A percentile compares a stretch with the other conserved stretches of the same genome.
Conservation (phyloP, 352 stramenopile genomes). For the Globisporangium emineosum region DNA sequence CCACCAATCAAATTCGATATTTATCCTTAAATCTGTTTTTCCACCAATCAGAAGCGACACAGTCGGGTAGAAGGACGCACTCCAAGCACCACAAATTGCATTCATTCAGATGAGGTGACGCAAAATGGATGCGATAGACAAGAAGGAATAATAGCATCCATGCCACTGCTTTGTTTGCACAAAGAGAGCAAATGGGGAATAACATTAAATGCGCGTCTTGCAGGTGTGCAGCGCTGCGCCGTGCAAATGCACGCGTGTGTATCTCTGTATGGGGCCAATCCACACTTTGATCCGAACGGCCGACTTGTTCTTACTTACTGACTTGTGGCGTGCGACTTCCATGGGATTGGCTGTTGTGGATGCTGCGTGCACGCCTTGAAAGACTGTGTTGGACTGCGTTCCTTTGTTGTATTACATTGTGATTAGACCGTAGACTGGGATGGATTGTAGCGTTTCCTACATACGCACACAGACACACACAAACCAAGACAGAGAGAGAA, state of each 20-base stretch:
- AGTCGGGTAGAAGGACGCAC: background rate
- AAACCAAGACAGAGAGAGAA: background rate
- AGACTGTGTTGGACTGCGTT: background rate
- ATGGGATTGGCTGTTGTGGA: background rate
- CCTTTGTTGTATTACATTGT: conserved; percentile 30
- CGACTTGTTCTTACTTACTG: background rate
- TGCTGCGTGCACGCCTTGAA: background rate
- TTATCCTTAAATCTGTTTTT: background rate
- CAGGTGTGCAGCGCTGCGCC: no score
- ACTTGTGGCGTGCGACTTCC: background rate
- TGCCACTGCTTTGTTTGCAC: background rate
- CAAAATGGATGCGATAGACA: background rate
- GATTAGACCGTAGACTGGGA: conserved; percentile 51
- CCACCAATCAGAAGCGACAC: background rate
- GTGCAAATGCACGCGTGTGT: no score
- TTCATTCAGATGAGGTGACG: background rate
- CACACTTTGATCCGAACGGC: background rate
- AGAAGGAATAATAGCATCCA: background rate
- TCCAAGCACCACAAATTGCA: background rate
- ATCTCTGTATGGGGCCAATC: no score
- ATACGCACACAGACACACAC: background rate
- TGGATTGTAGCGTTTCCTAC: conserved; percentile 45
- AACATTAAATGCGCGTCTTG: no score
- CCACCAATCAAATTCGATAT: background rate
- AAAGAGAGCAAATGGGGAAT: no score